phyloP scores from a whole-genome alignment of 257 asterid species.

The Lycium ferocissimum region DNA sequence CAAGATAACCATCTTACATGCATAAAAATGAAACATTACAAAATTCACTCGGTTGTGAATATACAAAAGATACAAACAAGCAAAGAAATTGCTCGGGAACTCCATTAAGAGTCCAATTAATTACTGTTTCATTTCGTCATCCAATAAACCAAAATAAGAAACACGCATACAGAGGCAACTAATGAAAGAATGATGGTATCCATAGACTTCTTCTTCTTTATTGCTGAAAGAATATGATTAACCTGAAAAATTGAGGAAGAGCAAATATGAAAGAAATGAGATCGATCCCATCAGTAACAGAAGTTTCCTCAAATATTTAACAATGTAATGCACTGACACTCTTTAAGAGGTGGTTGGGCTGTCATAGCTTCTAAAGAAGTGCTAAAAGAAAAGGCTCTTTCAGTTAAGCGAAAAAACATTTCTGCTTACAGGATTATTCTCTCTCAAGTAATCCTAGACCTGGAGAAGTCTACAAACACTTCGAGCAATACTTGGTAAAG shows the following conservation, averaged over 20 bases:
- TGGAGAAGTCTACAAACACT: not conserved
- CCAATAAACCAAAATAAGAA: slow-evolving; percentile 87
- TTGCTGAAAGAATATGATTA: slow-evolving; percentile 70
- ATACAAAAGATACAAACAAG: slow-evolving; percentile 28
- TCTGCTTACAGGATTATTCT: not conserved
- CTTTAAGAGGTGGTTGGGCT: not conserved
- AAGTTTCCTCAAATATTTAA: not conserved
- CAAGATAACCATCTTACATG: slow-evolving; percentile 29
- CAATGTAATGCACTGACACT: not conserved
- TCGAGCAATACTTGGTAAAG: not conserved
- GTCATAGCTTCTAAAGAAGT: not conserved
- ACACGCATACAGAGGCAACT: slow-evolving; percentile 88
- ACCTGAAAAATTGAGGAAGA: slow-evolving; percentile 57
- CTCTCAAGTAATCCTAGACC: not conserved
- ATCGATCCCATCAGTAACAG: not conserved
- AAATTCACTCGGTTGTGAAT: slow-evolving; percentile 29
- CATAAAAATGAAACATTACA: slow-evolving; percentile 21
- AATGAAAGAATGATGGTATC: slow-evolving; percentile 87
- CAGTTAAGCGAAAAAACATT: not conserved
- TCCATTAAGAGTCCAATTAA: not conserved
- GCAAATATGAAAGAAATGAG: not conserved
- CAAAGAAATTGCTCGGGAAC: not conserved
- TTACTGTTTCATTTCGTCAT: slow-evolving; percentile 66
- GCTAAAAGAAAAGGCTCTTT: not conserved
- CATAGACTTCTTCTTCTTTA: slow-evolving; percentile 94